Evolutionary conservation across 2,329 filamentous ascomycete species (phyloP).

Genomic region (Xylariales sp.): DNA sequence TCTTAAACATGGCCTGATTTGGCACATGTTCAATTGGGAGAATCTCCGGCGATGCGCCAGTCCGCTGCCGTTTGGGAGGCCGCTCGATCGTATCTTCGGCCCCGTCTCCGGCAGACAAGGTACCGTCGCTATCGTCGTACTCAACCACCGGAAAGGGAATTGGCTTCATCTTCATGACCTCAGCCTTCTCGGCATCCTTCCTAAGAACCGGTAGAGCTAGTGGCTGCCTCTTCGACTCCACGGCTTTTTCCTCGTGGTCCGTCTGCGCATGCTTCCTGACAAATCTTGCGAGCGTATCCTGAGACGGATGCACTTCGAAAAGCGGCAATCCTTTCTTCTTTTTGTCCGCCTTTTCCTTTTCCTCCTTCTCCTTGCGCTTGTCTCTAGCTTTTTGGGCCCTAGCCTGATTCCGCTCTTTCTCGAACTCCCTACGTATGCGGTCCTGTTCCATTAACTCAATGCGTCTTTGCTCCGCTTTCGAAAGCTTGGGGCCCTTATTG

Average conservation of each 20-base stretch:
- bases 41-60: background rate
- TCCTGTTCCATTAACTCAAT: slow-evolving; percentile 45
- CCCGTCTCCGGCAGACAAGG: background rate
- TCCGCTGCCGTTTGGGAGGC: slow-evolving; percentile 6
- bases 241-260: slow-evolving; percentile 25
- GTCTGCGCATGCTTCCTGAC: slow-evolving; percentile 31
- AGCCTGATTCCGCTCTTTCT: slow-evolving; percentile 42
- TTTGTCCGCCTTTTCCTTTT: slow-evolving; percentile 43
- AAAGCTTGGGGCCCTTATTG: slow-evolving; percentile 47
- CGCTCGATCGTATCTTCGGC: too few relatives aligned
- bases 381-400: slow-evolving; percentile 48
- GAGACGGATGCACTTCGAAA: slow-evolving; percentile 50
- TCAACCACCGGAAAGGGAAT: background rate
- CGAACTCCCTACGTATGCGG: slow-evolving; percentile 47
- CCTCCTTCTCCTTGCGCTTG: slow-evolving; percentile 51
- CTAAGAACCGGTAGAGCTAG: background rate
- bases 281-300: slow-evolving; percentile 53
- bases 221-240: slow-evolving; percentile 8
- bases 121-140: slow-evolving; percentile 5
- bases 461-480: slow-evolving; percentile 38
- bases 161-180: background rate
- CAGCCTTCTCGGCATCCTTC: background rate
- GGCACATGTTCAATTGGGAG: background rate
- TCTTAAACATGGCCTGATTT: background rate
- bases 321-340: slow-evolving; percentile 49